Base-by-base conservation (phyloP, 306 rosid species). In the Corylus heterophylla region DNA sequence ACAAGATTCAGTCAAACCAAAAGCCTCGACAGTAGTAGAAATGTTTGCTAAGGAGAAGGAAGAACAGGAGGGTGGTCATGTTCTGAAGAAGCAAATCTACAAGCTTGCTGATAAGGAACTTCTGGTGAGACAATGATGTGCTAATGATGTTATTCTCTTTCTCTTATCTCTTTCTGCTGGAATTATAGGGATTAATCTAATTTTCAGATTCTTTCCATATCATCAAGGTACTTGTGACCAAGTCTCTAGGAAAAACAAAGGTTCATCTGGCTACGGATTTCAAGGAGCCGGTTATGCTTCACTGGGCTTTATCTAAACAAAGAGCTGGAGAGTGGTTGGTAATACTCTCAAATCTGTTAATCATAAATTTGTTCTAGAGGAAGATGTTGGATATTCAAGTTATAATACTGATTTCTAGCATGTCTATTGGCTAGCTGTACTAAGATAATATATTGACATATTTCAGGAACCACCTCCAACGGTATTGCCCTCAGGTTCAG, bases 301-400 rank as follows among this genome's bases (percentile, higher is more conserved):
- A 95, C 81, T 95, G 99, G 99, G 97, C 96, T 63, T 85, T 95
- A 79, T 95, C 98, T 54, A 86, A 72, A 81, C 80, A 85, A 83
- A 81, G 81, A 22, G 83, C 94, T 48, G 94, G 92, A 80, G 98
- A 95, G 87, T 95, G 99, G 99, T 81, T 79, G 94, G 99, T 95
- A 85, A 91, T 86, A 79, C 63, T 66, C 78, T 76, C n/a, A 49
- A 45, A 39, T 77, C 51, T 87, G 66, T 85, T 74, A 69, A 76
- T 70, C 61, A 29, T 62, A 56, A 75, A 77, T 52, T 27, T 83
- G 55, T 47, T 78, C 62, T 59, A 39, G 12, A 66, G 9, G 78
- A 79, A 69, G 50, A 66, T 44, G 66, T 62, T 81, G 78, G 76
- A 66, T 71, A 71, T 74, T 79, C 59, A 62, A 76, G 66, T 72